Evolutionary conservation across 2,329 filamentous ascomycete species (phyloP).

Genomic region (Diaporthe sp.): DNA sequence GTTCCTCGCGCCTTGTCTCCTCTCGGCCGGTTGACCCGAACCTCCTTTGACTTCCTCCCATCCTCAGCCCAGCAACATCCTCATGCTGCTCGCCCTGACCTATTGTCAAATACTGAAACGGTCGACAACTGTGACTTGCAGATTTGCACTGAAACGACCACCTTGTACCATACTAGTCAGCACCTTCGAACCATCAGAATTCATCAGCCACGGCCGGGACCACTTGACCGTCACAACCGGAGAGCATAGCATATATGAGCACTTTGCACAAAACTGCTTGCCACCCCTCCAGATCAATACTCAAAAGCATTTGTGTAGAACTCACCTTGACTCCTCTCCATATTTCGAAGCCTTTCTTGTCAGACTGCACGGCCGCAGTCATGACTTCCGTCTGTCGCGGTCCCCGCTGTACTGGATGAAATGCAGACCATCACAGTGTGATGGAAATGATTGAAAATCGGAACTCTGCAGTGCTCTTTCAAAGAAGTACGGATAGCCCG

Average conservation of each 20-base stretch:
- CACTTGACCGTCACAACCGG: neutral
- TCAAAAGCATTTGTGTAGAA: neutral
- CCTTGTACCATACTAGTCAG: neutral
- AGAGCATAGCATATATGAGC: neutral
- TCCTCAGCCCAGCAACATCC: neutral
- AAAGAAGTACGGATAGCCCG: too few relatives aligned
- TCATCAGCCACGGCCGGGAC: neutral
- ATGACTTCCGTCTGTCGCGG: neutral
- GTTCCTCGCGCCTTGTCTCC: neutral
- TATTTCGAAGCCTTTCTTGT: neutral
- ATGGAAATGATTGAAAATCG: neutral
- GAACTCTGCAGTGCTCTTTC: neutral
- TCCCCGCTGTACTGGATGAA: neutral
- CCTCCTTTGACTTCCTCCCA: neutral
- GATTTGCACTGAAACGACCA: neutral
- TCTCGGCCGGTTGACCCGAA: neutral
- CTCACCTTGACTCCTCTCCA: neutral
- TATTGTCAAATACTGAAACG: neutral
- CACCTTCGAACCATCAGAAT: neutral
- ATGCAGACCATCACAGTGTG: neutral
- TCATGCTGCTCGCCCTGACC: neutral
- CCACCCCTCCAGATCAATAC: neutral
- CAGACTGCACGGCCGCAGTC: neutral
- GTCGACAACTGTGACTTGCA: neutral
- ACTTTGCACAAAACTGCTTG: neutral